Evolutionary conservation across 129 eudicot genomes (phyloP).

Genomic region (Erigeron canadensis): DNA sequence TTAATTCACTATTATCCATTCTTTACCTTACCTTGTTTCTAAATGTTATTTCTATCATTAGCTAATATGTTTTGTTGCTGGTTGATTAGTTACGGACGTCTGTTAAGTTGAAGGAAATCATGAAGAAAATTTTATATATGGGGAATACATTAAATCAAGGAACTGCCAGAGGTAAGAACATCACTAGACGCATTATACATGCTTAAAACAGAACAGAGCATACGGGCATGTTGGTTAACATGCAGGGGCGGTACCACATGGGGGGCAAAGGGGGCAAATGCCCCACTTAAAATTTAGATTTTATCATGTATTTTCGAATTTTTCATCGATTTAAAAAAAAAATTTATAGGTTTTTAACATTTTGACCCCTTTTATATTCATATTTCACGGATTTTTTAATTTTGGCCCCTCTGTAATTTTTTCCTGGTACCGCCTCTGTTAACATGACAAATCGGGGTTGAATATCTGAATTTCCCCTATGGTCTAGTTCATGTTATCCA

Average conservation of each 20-base stretch:
- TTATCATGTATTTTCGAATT: too few relatives aligned
- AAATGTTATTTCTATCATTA: constrained; percentile 1
- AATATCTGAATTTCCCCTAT: neutral
- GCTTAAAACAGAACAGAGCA: neutral
- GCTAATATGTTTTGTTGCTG: constrained; percentile 20
- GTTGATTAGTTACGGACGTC: constrained; percentile 71
- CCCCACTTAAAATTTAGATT: too few relatives aligned
- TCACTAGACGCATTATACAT: neutral
- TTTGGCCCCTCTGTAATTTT: too few relatives aligned
- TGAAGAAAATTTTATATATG: constrained; percentile 69
- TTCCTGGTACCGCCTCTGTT: too few relatives aligned
- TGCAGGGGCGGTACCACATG: too few relatives aligned
- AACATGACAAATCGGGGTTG: neutral
- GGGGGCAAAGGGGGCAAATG: too few relatives aligned
- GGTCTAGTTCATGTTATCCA: neutral
- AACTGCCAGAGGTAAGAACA: constrained; percentile 83
- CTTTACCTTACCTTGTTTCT: neutral
- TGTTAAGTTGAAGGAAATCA: constrained; percentile 68
- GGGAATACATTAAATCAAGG: constrained; percentile 87
- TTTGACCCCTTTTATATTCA: too few relatives aligned
- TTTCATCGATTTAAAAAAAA: too few relatives aligned
- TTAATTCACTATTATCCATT: neutral
- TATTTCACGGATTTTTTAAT: too few relatives aligned
- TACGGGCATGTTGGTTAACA: neutral
- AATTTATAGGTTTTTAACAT: too few relatives aligned